Conservation (phyloP, 768 basidiomycete species). For the Tricholoma flavovirens region DNA sequence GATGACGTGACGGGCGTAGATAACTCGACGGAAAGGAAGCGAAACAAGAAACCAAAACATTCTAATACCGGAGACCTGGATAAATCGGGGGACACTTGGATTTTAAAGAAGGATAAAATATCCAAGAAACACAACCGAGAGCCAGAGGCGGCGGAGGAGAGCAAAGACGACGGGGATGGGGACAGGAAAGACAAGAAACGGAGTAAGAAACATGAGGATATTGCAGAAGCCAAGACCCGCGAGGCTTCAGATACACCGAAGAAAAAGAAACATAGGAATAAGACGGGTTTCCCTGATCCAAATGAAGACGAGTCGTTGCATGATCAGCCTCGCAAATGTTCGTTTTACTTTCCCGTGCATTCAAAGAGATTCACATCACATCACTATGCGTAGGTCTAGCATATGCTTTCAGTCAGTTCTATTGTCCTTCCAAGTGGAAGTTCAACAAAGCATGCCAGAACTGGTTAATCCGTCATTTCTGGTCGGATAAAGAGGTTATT, state of each 20-base stretch:
- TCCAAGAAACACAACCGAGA: conserved; percentile 19
- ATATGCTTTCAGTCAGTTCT: conserved; percentile 53
- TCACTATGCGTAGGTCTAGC: conserved; percentile 27
- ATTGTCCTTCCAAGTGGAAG: conserved; percentile 51
- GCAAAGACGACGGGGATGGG: conserved; percentile 4
- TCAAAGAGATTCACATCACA: not conserved
- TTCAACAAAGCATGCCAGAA: conserved; percentile 73
- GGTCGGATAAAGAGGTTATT: conserved; percentile 43
- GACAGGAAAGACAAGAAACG: conserved; percentile 16
- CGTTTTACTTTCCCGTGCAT: conserved; percentile 3
- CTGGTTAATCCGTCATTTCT: conserved; percentile 65
- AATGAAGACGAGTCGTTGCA: conserved; percentile 30
- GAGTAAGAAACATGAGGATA: conserved; percentile 13
- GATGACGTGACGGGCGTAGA: not conserved
- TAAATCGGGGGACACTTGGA: not conserved
- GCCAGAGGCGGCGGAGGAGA: conserved; percentile 4
- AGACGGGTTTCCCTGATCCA: conserved; percentile 40
- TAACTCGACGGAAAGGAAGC: conserved; percentile 6
- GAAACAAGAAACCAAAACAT: not conserved
- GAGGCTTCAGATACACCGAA: not conserved
- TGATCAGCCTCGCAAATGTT: conserved; percentile 39
- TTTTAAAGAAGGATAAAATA: conserved; percentile 10
- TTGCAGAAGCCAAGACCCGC: not conserved
- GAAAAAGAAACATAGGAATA: conserved; percentile 36
- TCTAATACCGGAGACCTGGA: not conserved